phyloP scores from a whole-genome alignment of 305 asterid species.

The Fraxinus paxiana region DNA sequence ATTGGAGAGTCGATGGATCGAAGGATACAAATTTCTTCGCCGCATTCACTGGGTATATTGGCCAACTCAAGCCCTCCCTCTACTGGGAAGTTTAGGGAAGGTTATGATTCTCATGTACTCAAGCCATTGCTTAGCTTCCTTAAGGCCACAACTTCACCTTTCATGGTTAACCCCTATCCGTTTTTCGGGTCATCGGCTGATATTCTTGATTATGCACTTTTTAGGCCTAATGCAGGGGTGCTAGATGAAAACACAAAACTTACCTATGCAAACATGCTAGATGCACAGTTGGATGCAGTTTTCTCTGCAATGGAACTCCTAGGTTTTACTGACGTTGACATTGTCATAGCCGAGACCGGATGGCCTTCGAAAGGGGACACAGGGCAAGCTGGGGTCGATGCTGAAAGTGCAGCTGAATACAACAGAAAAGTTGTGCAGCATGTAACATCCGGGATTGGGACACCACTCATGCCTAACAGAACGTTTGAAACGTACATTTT shows the following conservation, averaged over 20 bases:
- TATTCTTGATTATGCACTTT: conserved; percentile 56
- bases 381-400: conserved; percentile 58
- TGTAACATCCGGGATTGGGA: conserved; percentile 62
- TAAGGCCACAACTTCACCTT: conserved; percentile 53
- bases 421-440: conserved; percentile 49
- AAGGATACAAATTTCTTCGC: conserved; percentile 55
- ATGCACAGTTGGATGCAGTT: conserved; percentile 64
- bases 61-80: conserved; percentile 66
- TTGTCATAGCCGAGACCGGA: conserved; percentile 73
- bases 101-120: conserved; percentile 52
- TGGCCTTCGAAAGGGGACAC: conserved; percentile 68
- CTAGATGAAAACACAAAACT: conserved; percentile 41
- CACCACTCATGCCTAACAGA: conserved; percentile 68
- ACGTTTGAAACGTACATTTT: conserved; percentile 68
- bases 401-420: conserved; percentile 53
- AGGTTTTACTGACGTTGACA: conserved; percentile 40
- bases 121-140: conserved; percentile 60
- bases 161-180: conserved; percentile 69
- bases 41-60: conserved; percentile 61
- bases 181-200: conserved; percentile 49
- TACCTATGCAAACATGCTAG: conserved; percentile 61
- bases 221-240: conserved; percentile 53
- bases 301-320: conserved; percentile 51
- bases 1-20: conserved; percentile 36
- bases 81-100: conserved; percentile 47